Conservation (phyloP, 1,284 basidiomycete species). For the Pisolithus thermaeus region DNA sequence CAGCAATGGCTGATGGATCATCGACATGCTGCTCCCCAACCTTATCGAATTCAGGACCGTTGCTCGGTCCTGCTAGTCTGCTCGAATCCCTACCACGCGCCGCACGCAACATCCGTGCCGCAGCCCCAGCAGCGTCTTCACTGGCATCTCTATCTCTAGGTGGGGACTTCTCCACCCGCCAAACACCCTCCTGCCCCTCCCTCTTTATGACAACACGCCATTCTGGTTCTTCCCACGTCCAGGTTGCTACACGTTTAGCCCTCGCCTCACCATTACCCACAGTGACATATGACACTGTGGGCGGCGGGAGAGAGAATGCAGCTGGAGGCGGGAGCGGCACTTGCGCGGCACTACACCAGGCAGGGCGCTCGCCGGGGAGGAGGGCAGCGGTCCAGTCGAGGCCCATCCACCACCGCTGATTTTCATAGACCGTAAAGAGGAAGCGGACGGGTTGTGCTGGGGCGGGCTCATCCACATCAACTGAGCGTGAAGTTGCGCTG, state of each 20-base stretch:
- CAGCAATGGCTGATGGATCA: slow-evolving; percentile 18
- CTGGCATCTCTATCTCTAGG: slow-evolving; percentile 48
- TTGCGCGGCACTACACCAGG: slow-evolving; percentile 70
- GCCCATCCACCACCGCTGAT: slow-evolving; percentile 93
- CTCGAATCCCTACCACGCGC: slow-evolving; percentile 17
- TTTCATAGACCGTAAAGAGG: slow-evolving; percentile 86
- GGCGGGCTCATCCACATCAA: slow-evolving; percentile 7
- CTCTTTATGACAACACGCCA: slow-evolving; percentile 71
- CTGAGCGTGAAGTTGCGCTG: slow-evolving; percentile 16
- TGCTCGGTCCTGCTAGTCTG: slow-evolving; percentile 6
- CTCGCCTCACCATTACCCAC: slow-evolving; percentile 29
- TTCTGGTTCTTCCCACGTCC: slow-evolving; percentile 85
- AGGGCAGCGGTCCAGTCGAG: slow-evolving; percentile 92
- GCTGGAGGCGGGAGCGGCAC: slow-evolving; percentile 60
- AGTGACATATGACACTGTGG: slow-evolving; percentile 33
- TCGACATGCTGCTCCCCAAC: slow-evolving; percentile 15
- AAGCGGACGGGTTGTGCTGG: slow-evolving; percentile 53
- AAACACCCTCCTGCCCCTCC: slow-evolving; percentile 38
- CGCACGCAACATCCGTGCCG: slow-evolving; percentile 25
- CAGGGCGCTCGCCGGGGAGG: slow-evolving; percentile 84
- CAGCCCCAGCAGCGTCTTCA: slow-evolving; percentile 27
- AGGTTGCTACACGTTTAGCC: slow-evolving; percentile 68
- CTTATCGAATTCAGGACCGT: slow-evolving; percentile 20
- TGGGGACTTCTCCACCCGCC: slow-evolving; percentile 54
- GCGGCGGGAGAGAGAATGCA: slow-evolving; percentile 53